phyloP scores from a whole-genome alignment of 169 alveolate genomes.

The Eimeria praecox region DNA sequence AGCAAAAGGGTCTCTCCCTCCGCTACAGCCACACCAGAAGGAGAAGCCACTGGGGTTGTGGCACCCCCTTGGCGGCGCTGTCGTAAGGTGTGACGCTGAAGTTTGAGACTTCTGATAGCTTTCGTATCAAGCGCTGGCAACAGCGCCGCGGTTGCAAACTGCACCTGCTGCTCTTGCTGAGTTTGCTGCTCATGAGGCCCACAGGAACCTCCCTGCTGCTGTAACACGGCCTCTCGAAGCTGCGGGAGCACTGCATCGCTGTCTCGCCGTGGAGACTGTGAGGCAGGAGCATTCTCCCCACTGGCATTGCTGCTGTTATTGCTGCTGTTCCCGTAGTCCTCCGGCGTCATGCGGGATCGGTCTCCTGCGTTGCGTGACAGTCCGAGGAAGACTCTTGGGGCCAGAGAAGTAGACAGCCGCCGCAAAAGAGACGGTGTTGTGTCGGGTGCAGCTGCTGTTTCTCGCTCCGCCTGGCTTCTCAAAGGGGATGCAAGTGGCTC shows the following conservation, averaged over 20 bases:
- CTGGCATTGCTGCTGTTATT: conserved; percentile 17
- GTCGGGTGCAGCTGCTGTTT: not conserved
- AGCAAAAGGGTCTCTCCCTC: conserved; percentile 34
- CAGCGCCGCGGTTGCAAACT: conserved; percentile 58
- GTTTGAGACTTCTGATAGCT: conserved; percentile 68
- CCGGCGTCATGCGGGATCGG: not conserved
- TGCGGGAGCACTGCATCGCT: conserved; percentile 13
- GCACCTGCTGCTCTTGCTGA: conserved; percentile 54
- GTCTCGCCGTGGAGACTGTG: not conserved
- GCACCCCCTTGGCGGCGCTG: conserved; percentile 74
- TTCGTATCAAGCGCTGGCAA: conserved; percentile 71
- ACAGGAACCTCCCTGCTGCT: conserved; percentile 2
- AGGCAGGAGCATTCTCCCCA: not conserved
- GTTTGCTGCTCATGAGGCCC: conserved; percentile 35
- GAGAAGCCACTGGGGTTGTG: conserved; percentile 67
- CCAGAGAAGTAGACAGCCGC: conserved; percentile 53
- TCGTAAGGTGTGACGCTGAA: conserved; percentile 72
- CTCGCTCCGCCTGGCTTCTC: not conserved
- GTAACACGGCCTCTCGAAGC: not conserved
- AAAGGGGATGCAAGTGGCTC: not conserved
- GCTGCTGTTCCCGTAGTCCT: conserved; percentile 3
- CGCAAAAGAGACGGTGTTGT: conserved; percentile 53
- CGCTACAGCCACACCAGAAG: conserved; percentile 41
- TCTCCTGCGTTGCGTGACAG: conserved; percentile 38
- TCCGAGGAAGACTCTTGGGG: conserved; percentile 53